Conservation (phyloP, 805 yeast genomes). For the Starmerella apicola region DNA sequence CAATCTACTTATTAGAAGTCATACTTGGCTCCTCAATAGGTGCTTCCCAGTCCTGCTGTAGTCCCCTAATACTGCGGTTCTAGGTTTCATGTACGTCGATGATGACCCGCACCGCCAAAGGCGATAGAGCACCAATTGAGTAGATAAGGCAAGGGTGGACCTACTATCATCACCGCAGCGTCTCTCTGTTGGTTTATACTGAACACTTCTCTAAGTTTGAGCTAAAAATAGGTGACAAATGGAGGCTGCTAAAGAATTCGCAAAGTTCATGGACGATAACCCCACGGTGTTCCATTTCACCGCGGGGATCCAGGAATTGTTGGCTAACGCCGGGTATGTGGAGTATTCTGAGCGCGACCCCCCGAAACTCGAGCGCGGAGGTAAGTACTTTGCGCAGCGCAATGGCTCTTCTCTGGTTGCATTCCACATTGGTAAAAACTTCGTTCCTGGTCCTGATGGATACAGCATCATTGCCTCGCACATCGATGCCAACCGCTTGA, state of each 20-base stretch:
- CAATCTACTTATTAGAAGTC: too few relatives aligned
- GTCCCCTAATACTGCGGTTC: too few relatives aligned
- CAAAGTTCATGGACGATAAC: slow-evolving; percentile 53
- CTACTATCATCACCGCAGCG: too few relatives aligned
- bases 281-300: slow-evolving; percentile 59
- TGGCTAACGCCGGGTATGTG: slow-evolving; percentile 51
- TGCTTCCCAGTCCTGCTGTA: too few relatives aligned
- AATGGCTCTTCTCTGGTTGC: slow-evolving; percentile 59
- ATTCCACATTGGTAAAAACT: slow-evolving; percentile 52
- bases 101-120: too few relatives aligned
- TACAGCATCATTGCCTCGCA: slow-evolving; percentile 88
- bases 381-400: slow-evolving; percentile 61
- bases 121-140: too few relatives aligned
- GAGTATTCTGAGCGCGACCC: slow-evolving; percentile 58
- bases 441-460: slow-evolving; percentile 70
- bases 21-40: too few relatives aligned
- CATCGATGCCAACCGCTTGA: slow-evolving; percentile 83
- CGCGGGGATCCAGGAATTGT: slow-evolving; percentile 23
- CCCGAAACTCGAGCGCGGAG: slow-evolving; percentile 36
- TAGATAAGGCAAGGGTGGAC: too few relatives aligned
- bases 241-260: slow-evolving; percentile 21
- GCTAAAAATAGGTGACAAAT: too few relatives aligned
- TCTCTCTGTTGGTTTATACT: too few relatives aligned
- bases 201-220: too few relatives aligned
- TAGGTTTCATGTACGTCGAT: too few relatives aligned